Evolutionary conservation across 306 rosid species (phyloP).

Genomic region (Begonia fuchsioides): DNA sequence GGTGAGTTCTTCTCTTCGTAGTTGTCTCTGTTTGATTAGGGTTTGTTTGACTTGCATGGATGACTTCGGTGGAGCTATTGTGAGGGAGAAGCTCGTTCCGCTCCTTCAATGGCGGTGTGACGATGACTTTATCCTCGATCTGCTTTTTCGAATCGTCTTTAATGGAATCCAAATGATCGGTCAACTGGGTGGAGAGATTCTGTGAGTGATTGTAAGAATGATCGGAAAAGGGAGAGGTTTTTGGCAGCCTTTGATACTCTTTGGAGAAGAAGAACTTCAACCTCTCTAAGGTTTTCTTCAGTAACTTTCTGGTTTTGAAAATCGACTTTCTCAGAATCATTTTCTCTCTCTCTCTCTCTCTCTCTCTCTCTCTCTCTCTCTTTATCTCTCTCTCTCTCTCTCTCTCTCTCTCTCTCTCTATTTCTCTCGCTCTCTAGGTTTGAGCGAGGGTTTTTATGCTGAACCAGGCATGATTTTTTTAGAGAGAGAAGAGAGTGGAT

Average conservation of each 20-base stretch:
- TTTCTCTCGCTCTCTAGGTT: too few species aligned
- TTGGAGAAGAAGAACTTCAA: slow-evolving; percentile 57
- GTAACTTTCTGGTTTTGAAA: slow-evolving; percentile 62
- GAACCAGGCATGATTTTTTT: too few species aligned
- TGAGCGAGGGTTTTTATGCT: too few species aligned
- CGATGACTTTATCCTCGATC: not conserved
- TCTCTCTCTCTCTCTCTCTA: not conserved
- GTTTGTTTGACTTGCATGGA: too few species aligned
- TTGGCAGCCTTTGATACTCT: slow-evolving; percentile 54
- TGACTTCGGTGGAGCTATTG: not conserved
- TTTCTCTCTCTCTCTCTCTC: slow-evolving; percentile 3
- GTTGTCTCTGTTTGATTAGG: not conserved
- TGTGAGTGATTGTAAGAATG: not conserved
- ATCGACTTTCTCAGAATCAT: slow-evolving; percentile 63
- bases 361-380: not conserved
- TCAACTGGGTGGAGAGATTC: too few species aligned
- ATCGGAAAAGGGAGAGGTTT: slow-evolving; percentile 22
- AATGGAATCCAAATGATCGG: too few species aligned
- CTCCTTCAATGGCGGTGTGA: slow-evolving; percentile 13
- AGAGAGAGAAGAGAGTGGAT: slow-evolving; percentile 10
- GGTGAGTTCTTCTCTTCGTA: not conserved
- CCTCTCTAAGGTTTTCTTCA: slow-evolving; percentile 46
- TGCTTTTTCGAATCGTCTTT: too few species aligned
- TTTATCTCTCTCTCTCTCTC: slow-evolving; percentile 5
- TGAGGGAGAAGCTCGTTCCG: slow-evolving; percentile 2